These are phyloP conservation scores for Lactarius hengduanensis DNA, from an alignment of 768 basidiomycete genomes.

Conservation along the genomic window DNA sequence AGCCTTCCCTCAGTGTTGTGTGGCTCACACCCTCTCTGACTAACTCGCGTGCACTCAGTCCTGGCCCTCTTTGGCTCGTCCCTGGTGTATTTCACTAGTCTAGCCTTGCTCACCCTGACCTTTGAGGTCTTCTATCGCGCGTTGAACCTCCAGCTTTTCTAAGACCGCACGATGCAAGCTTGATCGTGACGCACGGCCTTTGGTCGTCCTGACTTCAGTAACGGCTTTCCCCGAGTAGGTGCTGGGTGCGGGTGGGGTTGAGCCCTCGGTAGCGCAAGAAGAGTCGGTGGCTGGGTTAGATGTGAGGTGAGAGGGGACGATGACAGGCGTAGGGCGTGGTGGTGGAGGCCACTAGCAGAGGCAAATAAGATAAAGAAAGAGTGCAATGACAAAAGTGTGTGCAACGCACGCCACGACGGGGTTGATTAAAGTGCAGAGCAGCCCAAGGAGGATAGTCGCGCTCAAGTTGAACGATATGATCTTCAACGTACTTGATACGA, in stretches of 20 bases:
- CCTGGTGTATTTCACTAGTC: too few relatives aligned
- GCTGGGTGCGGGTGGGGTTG: constrained; percentile 11
- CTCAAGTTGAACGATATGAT: constrained; percentile 73
- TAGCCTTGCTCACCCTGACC: constrained; percentile 18
- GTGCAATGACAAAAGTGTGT: background rate
- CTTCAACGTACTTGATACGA: constrained; percentile 69
- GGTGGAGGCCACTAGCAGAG: constrained; percentile 75
- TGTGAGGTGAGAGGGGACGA: constrained; percentile 68
- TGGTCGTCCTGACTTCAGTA: constrained; percentile 29
- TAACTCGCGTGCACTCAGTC: too few relatives aligned
- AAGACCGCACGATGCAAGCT: constrained; percentile 73
- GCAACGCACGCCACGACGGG: constrained; percentile 65
- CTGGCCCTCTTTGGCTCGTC: too few relatives aligned
- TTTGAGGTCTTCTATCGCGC: constrained; percentile 56
- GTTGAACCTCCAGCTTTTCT: constrained; percentile 72
- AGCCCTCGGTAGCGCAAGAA: background rate
- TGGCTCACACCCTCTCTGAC: too few relatives aligned
- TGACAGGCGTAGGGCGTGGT: constrained; percentile 72
- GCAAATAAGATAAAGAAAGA: background rate
- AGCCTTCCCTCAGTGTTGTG: too few relatives aligned
- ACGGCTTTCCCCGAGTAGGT: constrained; percentile 18
- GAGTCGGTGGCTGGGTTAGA: constrained; percentile 24
- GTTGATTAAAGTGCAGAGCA: constrained; percentile 85
- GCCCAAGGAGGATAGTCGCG: constrained; percentile 88
- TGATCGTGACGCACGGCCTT: constrained; percentile 39